phyloP scores from a whole-genome alignment of 768 basidiomycete genomes.

The Boletus sp. region DNA sequence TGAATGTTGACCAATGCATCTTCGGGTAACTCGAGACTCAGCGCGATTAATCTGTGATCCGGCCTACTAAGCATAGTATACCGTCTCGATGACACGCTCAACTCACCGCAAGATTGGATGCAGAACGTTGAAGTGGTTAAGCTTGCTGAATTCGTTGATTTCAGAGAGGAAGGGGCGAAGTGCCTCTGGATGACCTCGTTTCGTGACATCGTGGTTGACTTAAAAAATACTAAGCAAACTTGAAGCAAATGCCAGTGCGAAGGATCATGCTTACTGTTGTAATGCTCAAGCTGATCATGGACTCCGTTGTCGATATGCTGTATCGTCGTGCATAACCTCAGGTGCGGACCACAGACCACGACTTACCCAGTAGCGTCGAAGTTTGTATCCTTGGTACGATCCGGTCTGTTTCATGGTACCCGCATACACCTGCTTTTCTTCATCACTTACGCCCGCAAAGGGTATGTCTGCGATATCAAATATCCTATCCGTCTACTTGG shows the following conservation, averaged over 20 bases:
- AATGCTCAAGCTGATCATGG: slow-evolving; percentile 61
- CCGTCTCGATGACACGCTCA: not conserved
- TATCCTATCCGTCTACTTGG: slow-evolving; percentile 43
- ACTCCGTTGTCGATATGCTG: slow-evolving; percentile 65
- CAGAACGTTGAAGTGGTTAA: slow-evolving; percentile 53
- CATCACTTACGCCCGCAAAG: slow-evolving; percentile 39
- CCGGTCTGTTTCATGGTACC: slow-evolving; percentile 43
- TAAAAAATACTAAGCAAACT: not conserved
- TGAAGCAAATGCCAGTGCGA: too few relatives aligned
- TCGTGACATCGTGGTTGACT: slow-evolving; percentile 53
- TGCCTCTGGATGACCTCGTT: slow-evolving; percentile 47
- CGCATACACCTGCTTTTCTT: slow-evolving; percentile 44
- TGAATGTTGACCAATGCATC: slow-evolving; percentile 51
- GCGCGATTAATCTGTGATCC: slow-evolving; percentile 42
- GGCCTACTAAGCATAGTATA: not conserved
- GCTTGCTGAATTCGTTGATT: slow-evolving; percentile 46
- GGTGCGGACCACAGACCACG: not conserved
- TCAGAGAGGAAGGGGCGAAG: slow-evolving; percentile 53
- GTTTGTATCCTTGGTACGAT: slow-evolving; percentile 55
- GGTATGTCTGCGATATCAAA: slow-evolving; percentile 50
- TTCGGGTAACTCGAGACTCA: slow-evolving; percentile 55
- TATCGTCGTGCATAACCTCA: not conserved
- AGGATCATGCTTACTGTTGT: slow-evolving; percentile 46
- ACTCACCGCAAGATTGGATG: slow-evolving; percentile 45
- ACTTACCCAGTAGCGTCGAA: slow-evolving; percentile 46